Conservation (phyloP, 108 stramenopile species). For the Cylindrotheca fusiformis region DNA sequence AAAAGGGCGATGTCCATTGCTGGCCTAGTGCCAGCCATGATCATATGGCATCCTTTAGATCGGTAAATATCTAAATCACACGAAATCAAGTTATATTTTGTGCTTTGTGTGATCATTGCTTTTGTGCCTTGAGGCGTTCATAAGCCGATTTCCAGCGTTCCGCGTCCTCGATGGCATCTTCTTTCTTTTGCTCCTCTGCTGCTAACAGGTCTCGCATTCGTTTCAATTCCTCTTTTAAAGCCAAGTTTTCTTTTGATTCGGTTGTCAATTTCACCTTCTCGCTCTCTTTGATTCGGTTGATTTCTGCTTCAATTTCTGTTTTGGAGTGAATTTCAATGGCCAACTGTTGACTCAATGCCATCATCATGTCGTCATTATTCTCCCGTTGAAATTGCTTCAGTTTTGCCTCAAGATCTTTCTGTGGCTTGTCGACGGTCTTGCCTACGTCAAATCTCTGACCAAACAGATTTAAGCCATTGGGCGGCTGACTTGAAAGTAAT, state of each 20-base stretch:
- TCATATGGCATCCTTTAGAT: too few species aligned
- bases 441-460: constrained; percentile 7
- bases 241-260: constrained; percentile 38
- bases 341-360: constrained; percentile 61
- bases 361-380: constrained; percentile 55
- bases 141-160: constrained; percentile 24
- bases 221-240: constrained; percentile 33
- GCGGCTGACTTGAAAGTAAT: not conserved
- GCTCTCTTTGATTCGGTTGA: constrained; percentile 50
- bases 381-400: constrained; percentile 13
- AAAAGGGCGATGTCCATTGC: too few species aligned
- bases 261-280: constrained; percentile 37
- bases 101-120: too few species aligned
- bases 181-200: constrained; percentile 7
- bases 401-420: constrained; percentile 15
- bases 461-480: constrained; percentile 19
- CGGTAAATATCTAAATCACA: too few species aligned
- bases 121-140: constrained; percentile 13
- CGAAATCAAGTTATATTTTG: too few species aligned
- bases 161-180: constrained; percentile 13
- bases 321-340: constrained; percentile 57
- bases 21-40: too few species aligned
- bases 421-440: constrained; percentile 2
- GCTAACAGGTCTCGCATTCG: constrained; percentile 23
- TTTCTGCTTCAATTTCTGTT: constrained; percentile 52